Percentiles rank a stretch among this genome's conserved stretches.
Conservation (phyloP, 768 basidiomycete species). For the Crepidotus variabilis region DNA sequence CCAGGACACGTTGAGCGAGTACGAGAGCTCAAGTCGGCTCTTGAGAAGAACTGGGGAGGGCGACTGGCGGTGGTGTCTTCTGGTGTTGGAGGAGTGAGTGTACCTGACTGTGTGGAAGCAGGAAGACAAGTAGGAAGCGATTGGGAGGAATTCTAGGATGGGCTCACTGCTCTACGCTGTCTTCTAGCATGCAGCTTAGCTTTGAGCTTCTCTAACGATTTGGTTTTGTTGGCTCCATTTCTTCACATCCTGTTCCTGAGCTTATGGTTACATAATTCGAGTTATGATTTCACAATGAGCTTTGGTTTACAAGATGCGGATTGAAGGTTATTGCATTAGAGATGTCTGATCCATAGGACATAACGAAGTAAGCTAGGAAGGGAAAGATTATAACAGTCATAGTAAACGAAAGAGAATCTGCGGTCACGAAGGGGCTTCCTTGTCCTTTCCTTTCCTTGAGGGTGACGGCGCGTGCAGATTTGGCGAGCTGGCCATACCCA, state of each 20-base stretch:
- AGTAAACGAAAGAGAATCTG: neutral
- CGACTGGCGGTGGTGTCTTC: slow-evolving; percentile 73
- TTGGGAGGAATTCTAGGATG: neutral
- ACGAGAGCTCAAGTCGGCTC: slow-evolving; percentile 45
- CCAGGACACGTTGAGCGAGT: slow-evolving; percentile 75
- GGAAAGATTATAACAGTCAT: neutral
- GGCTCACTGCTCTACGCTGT: too few species aligned
- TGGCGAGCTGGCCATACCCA: slow-evolving; percentile 32
- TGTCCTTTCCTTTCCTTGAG: slow-evolving; percentile 24
- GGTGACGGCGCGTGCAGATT: slow-evolving; percentile 22
- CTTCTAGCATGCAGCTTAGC: too few species aligned
- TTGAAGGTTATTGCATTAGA: neutral
- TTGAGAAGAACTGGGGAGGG: slow-evolving; percentile 40
- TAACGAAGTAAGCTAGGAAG: neutral
- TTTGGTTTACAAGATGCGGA: too few species aligned
- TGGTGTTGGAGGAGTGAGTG: slow-evolving; percentile 82
- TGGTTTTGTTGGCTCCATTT: too few species aligned
- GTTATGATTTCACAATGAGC: too few species aligned
- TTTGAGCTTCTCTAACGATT: too few species aligned
- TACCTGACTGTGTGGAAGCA: slow-evolving; percentile 79
- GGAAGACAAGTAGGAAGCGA: slow-evolving; percentile 53
- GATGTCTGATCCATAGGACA: neutral
- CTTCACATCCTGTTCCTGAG: too few species aligned
- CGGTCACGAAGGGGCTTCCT: slow-evolving; percentile 9
- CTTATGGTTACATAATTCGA: too few species aligned